Conservation (phyloP, 768 basidiomycete species). For the Rhizopogon vesiculosus region DNA sequence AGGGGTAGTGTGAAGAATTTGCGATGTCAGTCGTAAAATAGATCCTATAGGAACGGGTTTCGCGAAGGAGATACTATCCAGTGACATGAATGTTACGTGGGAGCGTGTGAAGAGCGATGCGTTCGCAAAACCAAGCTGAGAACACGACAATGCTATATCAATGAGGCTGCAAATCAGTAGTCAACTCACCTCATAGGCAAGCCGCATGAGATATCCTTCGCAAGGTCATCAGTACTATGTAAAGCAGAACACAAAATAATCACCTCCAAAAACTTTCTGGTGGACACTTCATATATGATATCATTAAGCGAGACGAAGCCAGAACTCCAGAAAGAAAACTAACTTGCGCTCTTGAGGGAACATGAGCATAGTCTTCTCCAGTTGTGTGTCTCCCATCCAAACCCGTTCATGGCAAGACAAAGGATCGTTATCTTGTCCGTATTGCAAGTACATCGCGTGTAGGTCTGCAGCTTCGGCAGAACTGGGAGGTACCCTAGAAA, state of each 20-base stretch:
- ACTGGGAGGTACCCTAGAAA: slow-evolving; percentile 70
- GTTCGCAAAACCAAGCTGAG: slow-evolving; percentile 69
- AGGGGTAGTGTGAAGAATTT: slow-evolving; percentile 56
- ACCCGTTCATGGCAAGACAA: slow-evolving; percentile 40
- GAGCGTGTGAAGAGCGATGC: slow-evolving; percentile 64
- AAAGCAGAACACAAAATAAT: background rate
- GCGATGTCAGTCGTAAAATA: slow-evolving; percentile 68
- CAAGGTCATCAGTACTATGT: background rate
- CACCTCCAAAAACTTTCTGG: slow-evolving; percentile 80
- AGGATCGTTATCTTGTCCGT: slow-evolving; percentile 39
- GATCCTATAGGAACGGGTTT: slow-evolving; percentile 83
- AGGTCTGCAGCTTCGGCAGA: slow-evolving; percentile 63
- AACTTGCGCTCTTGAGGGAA: slow-evolving; percentile 85
- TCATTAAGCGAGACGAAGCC: background rate
- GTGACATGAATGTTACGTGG: slow-evolving; percentile 65
- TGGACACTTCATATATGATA: slow-evolving; percentile 48
- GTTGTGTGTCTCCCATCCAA: slow-evolving; percentile 69
- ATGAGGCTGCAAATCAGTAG: background rate
- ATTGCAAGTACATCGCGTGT: slow-evolving; percentile 63
- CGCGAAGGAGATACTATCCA: slow-evolving; percentile 76
- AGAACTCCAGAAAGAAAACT: slow-evolving; percentile 17
- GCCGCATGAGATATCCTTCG: slow-evolving; percentile 50
- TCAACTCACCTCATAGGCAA: slow-evolving; percentile 61
- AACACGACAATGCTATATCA: background rate
- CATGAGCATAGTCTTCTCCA: slow-evolving; percentile 73